Evolutionary conservation across 768 basidiomycete species (phyloP).

Genomic region (Trametes cubensis): DNA sequence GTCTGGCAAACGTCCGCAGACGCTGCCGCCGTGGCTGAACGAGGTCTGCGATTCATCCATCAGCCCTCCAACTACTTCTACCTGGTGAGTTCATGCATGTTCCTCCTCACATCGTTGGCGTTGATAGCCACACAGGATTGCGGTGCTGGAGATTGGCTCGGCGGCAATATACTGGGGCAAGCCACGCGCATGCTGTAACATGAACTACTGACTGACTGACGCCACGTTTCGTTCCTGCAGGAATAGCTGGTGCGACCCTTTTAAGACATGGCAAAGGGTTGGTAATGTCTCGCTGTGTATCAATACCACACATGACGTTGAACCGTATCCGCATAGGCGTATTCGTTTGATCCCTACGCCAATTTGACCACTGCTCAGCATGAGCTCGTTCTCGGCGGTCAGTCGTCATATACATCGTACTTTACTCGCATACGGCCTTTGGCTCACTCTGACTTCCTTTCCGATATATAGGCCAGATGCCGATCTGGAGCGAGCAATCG

Average conservation of each 20-base stretch:
- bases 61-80: constrained; percentile 79
- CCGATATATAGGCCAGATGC: constrained; percentile 45
- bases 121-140: constrained; percentile 49
- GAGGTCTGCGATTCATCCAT: constrained; percentile 65
- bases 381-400: constrained; percentile 67
- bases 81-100: constrained; percentile 42
- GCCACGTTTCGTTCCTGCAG: constrained; percentile 27
- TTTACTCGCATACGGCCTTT: not conserved
- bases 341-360: constrained; percentile 72
- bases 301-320: constrained; percentile 1
- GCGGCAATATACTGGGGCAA: constrained; percentile 42
- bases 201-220: not conserved
- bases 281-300: constrained; percentile 19
- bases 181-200: not conserved
- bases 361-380: constrained; percentile 50
- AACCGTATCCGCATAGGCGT: constrained; percentile 40
- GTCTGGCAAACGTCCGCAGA: constrained; percentile 75
- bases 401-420: constrained; percentile 1
- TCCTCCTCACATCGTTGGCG: not conserved
- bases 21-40: constrained; percentile 57
- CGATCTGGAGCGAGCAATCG: constrained; percentile 76
- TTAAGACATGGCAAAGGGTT: constrained; percentile 80
- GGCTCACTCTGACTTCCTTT: not conserved
- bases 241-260: constrained; percentile 78
- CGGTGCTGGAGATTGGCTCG: constrained; percentile 73